A percentile compares a stretch with the other conserved stretches of the same genome.
Evolutionary conservation across 2,329 filamentous ascomycete species (phyloP).

Genomic region (Biscogniauxia marginata): DNA sequence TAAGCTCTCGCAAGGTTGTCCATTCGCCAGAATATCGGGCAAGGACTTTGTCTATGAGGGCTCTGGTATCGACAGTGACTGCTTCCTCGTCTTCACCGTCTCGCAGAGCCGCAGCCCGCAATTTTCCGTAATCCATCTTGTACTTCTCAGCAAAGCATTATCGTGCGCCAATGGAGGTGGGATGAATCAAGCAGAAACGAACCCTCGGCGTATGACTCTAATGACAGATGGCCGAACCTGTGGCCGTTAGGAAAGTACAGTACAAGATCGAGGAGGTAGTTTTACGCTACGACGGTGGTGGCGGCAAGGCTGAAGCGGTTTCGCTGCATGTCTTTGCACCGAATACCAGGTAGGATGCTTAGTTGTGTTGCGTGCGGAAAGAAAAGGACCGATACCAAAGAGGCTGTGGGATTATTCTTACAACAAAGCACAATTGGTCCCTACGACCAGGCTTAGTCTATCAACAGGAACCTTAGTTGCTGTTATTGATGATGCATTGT

Average conservation of each 20-base stretch:
- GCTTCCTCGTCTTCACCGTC: conserved; percentile 91
- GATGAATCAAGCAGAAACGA: neutral
- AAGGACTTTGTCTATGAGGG: conserved; percentile 95
- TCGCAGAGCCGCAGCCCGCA: conserved; percentile 83
- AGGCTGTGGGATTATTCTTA: too few relatives aligned
- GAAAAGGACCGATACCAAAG: too few relatives aligned
- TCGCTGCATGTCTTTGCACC: neutral
- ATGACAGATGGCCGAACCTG: too few relatives aligned
- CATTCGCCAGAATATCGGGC: conserved; percentile 96
- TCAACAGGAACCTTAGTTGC: neutral
- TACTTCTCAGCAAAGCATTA: conserved; percentile 13
- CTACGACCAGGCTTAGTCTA: neutral
- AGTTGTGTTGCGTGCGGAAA: too few relatives aligned
- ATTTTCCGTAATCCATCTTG: conserved; percentile 68
- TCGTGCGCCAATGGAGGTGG: conserved; percentile 3
- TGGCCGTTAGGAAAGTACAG: too few relatives aligned
- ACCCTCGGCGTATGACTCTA: neutral
- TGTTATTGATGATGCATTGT: conserved; percentile 14
- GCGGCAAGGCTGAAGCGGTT: neutral
- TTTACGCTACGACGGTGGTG: too few relatives aligned
- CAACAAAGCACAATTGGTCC: too few relatives aligned
- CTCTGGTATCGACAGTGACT: conserved; percentile 95
- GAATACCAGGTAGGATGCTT: neutral
- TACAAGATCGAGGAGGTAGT: too few relatives aligned
- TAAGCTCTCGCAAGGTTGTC: conserved; percentile 84